Percentiles rank a stretch among this genome's conserved stretches.
These are phyloP conservation scores for Phytophthora foliorum DNA, from an alignment of 352 stramenopile genomes.

Conservation along the genomic window DNA sequence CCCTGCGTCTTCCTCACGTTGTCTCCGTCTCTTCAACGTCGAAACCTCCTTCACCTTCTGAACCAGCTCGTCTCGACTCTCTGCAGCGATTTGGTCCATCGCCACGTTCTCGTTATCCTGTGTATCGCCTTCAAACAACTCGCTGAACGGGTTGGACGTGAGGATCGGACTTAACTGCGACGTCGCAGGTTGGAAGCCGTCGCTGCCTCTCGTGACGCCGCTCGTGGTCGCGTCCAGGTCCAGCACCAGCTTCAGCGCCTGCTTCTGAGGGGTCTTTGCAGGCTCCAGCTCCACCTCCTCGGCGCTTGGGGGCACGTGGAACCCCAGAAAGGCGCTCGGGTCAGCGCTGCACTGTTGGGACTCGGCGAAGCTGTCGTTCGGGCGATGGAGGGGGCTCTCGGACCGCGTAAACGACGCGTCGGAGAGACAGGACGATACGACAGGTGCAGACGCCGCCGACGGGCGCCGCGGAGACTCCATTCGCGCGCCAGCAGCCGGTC, in stretches of 20 bases:
- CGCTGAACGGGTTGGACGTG: slow-evolving; percentile 44
- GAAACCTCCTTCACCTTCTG: background rate
- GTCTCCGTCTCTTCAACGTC: slow-evolving; percentile 9
- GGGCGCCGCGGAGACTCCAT: slow-evolving; percentile 18
- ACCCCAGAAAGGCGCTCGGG: slow-evolving; percentile 59
- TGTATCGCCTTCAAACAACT: slow-evolving; percentile 64
- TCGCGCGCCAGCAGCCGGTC: background rate
- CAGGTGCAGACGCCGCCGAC: slow-evolving; percentile 7
- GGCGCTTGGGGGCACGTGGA: slow-evolving; percentile 33
- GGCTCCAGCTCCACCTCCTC: slow-evolving; percentile 9
- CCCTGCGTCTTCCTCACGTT: background rate
- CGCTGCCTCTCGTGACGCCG: slow-evolving; percentile 5
- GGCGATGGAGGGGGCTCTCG: slow-evolving; percentile 21
- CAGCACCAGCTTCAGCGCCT: slow-evolving; percentile 42
- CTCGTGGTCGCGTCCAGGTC: slow-evolving; percentile 33
- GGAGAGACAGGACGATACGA: slow-evolving; percentile 25
- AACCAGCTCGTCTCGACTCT: background rate
- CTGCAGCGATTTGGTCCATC: background rate
- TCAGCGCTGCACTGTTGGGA: slow-evolving; percentile 76
- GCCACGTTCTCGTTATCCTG: slow-evolving; percentile 50
- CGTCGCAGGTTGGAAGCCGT: slow-evolving; percentile 17
- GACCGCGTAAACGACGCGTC: slow-evolving; percentile 40
- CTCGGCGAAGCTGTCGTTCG: slow-evolving; percentile 51
- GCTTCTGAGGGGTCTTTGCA: background rate
- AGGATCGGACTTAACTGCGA: background rate